phyloP scores from a whole-genome alignment of 129 eudicot genomes.

The Arctium minus region DNA sequence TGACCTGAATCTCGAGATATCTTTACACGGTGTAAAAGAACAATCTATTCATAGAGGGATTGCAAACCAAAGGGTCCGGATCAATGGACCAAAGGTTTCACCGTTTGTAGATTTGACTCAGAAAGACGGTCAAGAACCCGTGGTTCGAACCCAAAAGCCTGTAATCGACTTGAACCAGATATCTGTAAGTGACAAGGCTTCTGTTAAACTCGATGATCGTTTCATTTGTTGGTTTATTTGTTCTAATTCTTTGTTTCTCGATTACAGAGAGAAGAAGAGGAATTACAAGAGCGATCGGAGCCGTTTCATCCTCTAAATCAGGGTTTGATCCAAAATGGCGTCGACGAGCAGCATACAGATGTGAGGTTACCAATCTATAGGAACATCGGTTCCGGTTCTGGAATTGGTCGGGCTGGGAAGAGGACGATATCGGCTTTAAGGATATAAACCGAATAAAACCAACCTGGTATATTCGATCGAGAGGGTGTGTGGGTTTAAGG shows the following conservation, averaged over 20 bases:
- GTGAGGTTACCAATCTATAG: conserved; percentile 43
- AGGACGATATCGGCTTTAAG: conserved; percentile 75
- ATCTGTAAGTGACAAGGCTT: conserved; percentile 35
- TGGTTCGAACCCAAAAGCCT: conserved; percentile 38
- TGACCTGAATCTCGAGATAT: conserved; percentile 16
- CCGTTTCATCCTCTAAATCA: conserved; percentile 23
- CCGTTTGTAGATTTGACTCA: conserved; percentile 35
- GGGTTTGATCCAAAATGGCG: conserved; percentile 7
- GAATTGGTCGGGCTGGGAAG: conserved; percentile 47
- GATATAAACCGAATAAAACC: conserved; percentile 28
- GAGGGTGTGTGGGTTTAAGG: too few species aligned
- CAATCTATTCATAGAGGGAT: conserved; percentile 26
- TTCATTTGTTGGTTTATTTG: neutral
- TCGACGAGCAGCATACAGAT: conserved; percentile 31
- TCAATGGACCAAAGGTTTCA: conserved; percentile 25
- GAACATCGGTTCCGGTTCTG: conserved; percentile 17
- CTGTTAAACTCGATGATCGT: neutral
- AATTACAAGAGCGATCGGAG: conserved; percentile 21
- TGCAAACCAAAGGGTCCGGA: conserved; percentile 28
- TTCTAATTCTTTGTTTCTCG: neutral
- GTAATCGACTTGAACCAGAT: conserved; percentile 63
- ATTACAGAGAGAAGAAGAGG: conserved; percentile 62
- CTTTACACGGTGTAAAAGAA: conserved; percentile 20
- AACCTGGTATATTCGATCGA: too few species aligned
- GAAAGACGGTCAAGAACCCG: conserved; percentile 30